phyloP scores from a whole-genome alignment of 1,284 basidiomycete genomes.

The Microbotryum violaceum region DNA sequence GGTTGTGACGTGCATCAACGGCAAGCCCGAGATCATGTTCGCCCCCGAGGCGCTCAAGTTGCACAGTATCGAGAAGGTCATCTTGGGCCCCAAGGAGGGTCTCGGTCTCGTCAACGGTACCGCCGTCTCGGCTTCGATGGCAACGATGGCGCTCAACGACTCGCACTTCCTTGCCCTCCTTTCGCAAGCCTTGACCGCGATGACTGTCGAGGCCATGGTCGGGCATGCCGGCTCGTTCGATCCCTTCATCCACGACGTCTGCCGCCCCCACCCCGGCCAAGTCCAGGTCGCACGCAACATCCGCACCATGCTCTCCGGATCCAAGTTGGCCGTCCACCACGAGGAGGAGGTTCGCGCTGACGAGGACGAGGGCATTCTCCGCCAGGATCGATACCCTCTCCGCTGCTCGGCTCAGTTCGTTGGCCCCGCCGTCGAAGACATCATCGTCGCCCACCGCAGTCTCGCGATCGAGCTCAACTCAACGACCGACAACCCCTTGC shows the following conservation, averaged over 20 bases:
- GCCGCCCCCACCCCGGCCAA: slow-evolving; percentile 81
- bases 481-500: slow-evolving; percentile 72
- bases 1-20: slow-evolving; percentile 41
- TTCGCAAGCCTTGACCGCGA: slow-evolving; percentile 67
- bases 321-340: slow-evolving; percentile 56
- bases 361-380: slow-evolving; percentile 59
- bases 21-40: slow-evolving; percentile 20
- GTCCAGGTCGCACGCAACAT: slow-evolving; percentile 64
- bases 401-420: slow-evolving; percentile 66
- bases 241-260: slow-evolving; percentile 67
- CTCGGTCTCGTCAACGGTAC: slow-evolving; percentile 71
- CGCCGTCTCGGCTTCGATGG: slow-evolving; percentile 58
- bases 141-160: slow-evolving; percentile 55
- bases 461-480: slow-evolving; percentile 75
- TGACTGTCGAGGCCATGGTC: slow-evolving; percentile 66
- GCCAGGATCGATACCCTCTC: slow-evolving; percentile 72
- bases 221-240: slow-evolving; percentile 66
- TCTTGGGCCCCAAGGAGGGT: slow-evolving; percentile 57
- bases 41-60: slow-evolving; percentile 55
- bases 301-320: slow-evolving; percentile 55
- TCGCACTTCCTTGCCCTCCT: slow-evolving; percentile 64
- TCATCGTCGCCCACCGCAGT: slow-evolving; percentile 56
- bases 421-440: slow-evolving; percentile 76
- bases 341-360: slow-evolving; percentile 58
- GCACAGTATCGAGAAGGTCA: slow-evolving; percentile 59